Conservation (phyloP, 352 stramenopile genomes). For the Aphanomyces stellatus region DNA sequence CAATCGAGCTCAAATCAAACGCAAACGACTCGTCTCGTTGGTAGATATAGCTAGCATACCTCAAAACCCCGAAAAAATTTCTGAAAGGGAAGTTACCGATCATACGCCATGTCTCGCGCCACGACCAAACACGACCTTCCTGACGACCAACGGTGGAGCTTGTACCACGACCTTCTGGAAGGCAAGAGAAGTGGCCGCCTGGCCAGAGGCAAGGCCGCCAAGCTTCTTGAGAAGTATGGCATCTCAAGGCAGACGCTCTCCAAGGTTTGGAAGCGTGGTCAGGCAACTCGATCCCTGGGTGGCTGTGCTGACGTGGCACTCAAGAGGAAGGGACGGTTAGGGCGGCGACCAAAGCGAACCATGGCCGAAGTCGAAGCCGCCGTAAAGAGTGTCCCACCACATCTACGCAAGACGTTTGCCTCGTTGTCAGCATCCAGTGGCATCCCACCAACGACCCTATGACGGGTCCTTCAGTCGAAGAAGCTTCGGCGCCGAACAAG, state of each 20-base stretch:
- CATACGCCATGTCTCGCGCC: not conserved
- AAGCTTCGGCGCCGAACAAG: not conserved
- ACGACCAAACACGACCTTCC: constrained; percentile 1
- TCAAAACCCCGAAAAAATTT: not conserved
- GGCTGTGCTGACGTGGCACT: not conserved
- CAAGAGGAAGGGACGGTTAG: not conserved
- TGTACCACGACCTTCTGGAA: constrained; percentile 10
- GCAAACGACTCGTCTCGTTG: constrained; percentile 7
- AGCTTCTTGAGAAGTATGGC: constrained; percentile 4
- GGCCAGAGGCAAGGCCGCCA: not conserved
- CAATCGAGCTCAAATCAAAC: constrained; percentile 8
- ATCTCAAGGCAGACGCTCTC: constrained; percentile 6
- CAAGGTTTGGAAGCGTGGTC: not conserved
- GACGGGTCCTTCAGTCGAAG: not conserved
- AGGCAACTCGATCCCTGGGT: not conserved
- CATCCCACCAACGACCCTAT: not conserved
- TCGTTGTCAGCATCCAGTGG: not conserved
- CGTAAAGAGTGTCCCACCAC: not conserved
- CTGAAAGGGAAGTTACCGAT: not conserved
- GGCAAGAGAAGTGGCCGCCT: not conserved
- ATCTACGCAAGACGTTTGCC: not conserved
- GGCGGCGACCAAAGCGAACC: not conserved
- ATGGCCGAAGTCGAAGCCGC: not conserved
- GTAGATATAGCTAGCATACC: constrained; percentile 7
- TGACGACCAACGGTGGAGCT: constrained; percentile 4